Evolutionary conservation across 495 filamentous ascomycete genomes (phyloP).

Genomic region (Cenococcum geophilum): DNA sequence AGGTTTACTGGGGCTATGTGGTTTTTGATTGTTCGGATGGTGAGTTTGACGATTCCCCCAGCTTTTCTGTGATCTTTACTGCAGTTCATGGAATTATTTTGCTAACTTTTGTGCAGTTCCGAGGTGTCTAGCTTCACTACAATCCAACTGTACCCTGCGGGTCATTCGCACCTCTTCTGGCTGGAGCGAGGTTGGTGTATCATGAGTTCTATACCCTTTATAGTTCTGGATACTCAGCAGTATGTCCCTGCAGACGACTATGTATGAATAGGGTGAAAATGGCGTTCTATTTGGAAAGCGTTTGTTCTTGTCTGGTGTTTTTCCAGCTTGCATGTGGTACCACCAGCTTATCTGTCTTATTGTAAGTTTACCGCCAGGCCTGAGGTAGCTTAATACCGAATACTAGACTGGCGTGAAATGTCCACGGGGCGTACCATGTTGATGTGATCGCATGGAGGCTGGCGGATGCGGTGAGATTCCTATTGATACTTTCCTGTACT

Average conservation of each 20-base stretch:
- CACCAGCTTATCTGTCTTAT: neutral
- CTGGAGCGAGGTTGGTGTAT: slow-evolving; percentile 12
- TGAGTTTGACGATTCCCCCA: slow-evolving; percentile 44
- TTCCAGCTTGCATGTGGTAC: neutral
- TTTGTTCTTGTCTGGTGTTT: neutral
- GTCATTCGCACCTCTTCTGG: slow-evolving; percentile 10
- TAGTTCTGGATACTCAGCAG: too few species aligned
- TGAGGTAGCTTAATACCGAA: neutral
- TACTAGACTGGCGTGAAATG: neutral
- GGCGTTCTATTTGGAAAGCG: neutral
- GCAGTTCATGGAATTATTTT: neutral
- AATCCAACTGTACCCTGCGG: neutral
- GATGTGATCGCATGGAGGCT: too few species aligned
- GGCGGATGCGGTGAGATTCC: too few species aligned
- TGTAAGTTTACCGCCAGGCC: neutral
- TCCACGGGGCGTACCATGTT: too few species aligned
- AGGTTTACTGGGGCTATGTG: slow-evolving; percentile 88
- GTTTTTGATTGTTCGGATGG: slow-evolving; percentile 92
- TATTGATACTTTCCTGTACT: too few species aligned
- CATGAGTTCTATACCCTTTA: too few species aligned
- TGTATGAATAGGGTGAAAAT: too few species aligned
- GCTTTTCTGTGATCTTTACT: neutral
- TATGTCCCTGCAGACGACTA: too few species aligned
- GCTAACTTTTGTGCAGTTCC: slow-evolving; percentile 34
- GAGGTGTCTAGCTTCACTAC: slow-evolving; percentile 33